Base-by-base conservation (phyloP, 805 yeast genomes). In the Ogataea haglerorum region DNA sequence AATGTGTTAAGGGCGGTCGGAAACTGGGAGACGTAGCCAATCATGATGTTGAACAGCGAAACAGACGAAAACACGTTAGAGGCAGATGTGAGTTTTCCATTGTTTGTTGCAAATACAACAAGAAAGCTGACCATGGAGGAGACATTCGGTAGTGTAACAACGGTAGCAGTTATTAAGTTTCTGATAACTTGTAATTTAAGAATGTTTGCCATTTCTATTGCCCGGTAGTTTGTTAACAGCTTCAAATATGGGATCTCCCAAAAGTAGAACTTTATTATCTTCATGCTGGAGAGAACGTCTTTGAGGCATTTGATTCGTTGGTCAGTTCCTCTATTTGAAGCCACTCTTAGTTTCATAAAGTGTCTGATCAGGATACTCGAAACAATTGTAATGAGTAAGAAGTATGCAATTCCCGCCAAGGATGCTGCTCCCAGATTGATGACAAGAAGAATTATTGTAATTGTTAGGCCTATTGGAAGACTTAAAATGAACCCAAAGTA, bases 191-290 rank as follows among this genome's bases (percentile, higher is more conserved):
- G 89, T 68, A 86, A 72, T 36, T 59, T 65, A 42, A 78, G 72
- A 29, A 89, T 70, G 32, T 68, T 61, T 5, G 54, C 50, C 72
- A 83, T 79, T 61, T 89, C 96, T 15, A 64, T 57, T 1, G 56
- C 52, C 61, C 96, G 76, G 15, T 75, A 70, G 5, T 64, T 69
- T 18, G 73, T 56, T 27, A 89, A 73, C 41, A 71, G 72, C 7
- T 71, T 59, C 45, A 72, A 70, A 57, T 86, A 90, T 1, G 96
- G 85, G 30, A 68, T 70, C 60, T 90, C 96, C 96, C 96, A 89
- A 3, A 90, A 82, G 59, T 88, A 90, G 56, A 75, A 83, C 65
- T 90, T 89, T 60, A 89, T 82, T 61, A 82, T 72, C 58, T 84
- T 85, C 69, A 88, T 75, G 48, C 83, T 80, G 56, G 76, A 80